A percentile compares a stretch with the other conserved stretches of the same genome.
Evolutionary conservation across 495 filamentous ascomycete genomes (phyloP).

Genomic region (Penicillium bovifimosum): DNA sequence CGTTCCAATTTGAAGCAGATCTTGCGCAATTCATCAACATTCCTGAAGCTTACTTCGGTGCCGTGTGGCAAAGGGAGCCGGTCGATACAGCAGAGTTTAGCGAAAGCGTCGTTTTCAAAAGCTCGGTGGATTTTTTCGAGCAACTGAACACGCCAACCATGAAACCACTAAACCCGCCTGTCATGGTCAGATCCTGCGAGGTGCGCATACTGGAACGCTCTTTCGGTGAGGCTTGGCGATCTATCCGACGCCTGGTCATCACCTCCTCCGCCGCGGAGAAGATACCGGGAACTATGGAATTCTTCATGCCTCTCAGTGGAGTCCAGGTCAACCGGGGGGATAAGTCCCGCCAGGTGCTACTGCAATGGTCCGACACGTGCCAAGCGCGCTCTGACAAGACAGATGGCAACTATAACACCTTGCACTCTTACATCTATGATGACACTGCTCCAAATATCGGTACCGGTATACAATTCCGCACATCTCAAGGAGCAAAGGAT

Average conservation of each 20-base stretch:
- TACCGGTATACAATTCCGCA: conserved; percentile 25
- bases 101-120: conserved; percentile 32
- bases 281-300: conserved; percentile 29
- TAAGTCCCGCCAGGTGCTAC: conserved; percentile 25
- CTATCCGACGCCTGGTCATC: conserved; percentile 36
- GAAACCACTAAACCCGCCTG: conserved; percentile 31
- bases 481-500: conserved; percentile 22
- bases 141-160: conserved; percentile 29
- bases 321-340: conserved; percentile 32
- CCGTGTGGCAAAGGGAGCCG: conserved; percentile 33
- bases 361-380: conserved; percentile 41
- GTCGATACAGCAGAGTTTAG: conserved; percentile 31
- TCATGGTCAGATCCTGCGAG: conserved; percentile 31
- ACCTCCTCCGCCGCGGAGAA: conserved; percentile 35
- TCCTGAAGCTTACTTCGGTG: conserved; percentile 35
- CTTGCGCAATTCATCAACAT: conserved; percentile 31
- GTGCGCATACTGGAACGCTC: conserved; percentile 38
- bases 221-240: conserved; percentile 35
- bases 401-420: conserved; percentile 32
- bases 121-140: conserved; percentile 32
- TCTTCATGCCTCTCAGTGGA: conserved; percentile 35
- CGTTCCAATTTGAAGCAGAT: conserved; percentile 31
- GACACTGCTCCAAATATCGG: conserved; percentile 33
- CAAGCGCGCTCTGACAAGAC: conserved; percentile 30
- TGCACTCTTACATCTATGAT: conserved; percentile 36